These are phyloP conservation scores for Aschersonia sp. DNA, from an alignment of 2,329 filamentous ascomycete species.

Conservation along the genomic window DNA sequence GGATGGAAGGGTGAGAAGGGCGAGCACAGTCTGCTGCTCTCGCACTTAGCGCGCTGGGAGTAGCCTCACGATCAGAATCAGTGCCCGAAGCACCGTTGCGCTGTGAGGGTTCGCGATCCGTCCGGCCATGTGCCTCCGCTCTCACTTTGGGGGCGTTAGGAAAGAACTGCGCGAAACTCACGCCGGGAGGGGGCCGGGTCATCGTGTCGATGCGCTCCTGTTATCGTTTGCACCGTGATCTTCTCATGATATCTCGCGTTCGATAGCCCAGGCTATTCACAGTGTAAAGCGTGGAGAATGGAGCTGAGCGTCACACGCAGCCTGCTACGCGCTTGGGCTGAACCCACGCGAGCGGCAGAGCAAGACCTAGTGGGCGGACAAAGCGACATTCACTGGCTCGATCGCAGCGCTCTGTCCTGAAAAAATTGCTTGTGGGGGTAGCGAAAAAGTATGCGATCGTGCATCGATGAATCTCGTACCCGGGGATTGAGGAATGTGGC, in stretches of 20 bases:
- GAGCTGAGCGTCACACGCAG: constrained; percentile 3
- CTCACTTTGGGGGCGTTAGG: constrained; percentile 58
- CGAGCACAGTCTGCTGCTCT: constrained; percentile 11
- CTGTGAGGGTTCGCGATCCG: constrained; percentile 16
- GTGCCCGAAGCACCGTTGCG: constrained; percentile 9
- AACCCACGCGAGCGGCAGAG: constrained; percentile 25
- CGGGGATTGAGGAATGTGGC: not conserved
- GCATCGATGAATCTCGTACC: constrained; percentile 3
- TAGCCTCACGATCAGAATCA: constrained; percentile 10
- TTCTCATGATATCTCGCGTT: constrained; percentile 39
- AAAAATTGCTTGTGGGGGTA: not conserved
- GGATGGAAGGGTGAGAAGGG: constrained; percentile 8
- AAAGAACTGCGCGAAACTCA: constrained; percentile 79
- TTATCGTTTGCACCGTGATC: constrained; percentile 36
- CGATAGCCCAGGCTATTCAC: constrained; percentile 7
- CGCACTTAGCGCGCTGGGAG: constrained; percentile 10
- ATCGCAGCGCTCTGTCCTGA: constrained; percentile 16
- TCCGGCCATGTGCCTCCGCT: constrained; percentile 25
- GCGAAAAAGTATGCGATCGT: constrained; percentile 5
- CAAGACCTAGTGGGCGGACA: not conserved
- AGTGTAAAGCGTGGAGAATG: constrained; percentile 7
- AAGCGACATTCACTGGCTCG: constrained; percentile 26
- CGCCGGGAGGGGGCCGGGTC: constrained; percentile 61
- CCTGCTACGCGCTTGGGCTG: constrained; percentile 10
- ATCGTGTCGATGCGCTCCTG: constrained; percentile 43